Percentiles rank a stretch among this genome's conserved stretches.
Evolutionary conservation across 2,329 filamentous ascomycete species (phyloP).

Genomic region (Purpureocillium takamizusanense): DNA sequence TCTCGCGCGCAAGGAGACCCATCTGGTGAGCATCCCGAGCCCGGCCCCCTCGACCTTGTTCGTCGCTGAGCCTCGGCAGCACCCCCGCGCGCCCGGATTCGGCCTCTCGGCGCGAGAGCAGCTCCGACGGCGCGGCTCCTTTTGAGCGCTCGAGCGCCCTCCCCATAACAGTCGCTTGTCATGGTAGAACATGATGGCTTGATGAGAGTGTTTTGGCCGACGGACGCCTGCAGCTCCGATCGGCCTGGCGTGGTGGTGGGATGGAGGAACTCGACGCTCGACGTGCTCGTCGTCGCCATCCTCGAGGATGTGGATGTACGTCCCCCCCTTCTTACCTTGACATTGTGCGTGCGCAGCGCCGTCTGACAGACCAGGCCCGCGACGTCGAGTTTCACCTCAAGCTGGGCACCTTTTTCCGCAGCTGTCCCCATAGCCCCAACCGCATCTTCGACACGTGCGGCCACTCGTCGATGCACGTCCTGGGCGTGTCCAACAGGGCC

Average conservation of each 20-base stretch:
- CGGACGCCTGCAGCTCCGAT: slow-evolving; percentile 65
- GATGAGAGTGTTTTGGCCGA: slow-evolving; percentile 98
- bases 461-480: slow-evolving; percentile 70
- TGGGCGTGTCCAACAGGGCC: slow-evolving; percentile 70
- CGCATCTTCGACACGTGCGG: slow-evolving; percentile 82
- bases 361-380: slow-evolving; percentile 42
- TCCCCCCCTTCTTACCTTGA: slow-evolving; percentile 3
- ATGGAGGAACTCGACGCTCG: slow-evolving; percentile 87
- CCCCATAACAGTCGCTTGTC: slow-evolving; percentile 29
- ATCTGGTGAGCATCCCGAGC: slow-evolving; percentile 52
- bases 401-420: slow-evolving; percentile 73
- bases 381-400: slow-evolving; percentile 84
- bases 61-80: slow-evolving; percentile 38
- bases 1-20: slow-evolving; percentile 71
- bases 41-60: neutral
- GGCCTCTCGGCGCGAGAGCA: slow-evolving; percentile 94
- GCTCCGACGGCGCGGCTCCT: slow-evolving; percentile 85
- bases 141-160: slow-evolving; percentile 45
- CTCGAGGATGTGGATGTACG: slow-evolving; percentile 84
- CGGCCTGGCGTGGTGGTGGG: slow-evolving; percentile 82
- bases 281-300: slow-evolving; percentile 83
- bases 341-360: too few relatives aligned
- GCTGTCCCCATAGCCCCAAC: slow-evolving; percentile 68
- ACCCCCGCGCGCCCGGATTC: slow-evolving; percentile 67
- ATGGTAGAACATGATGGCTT: slow-evolving; percentile 75